phyloP scores from a whole-genome alignment of 2,329 filamentous ascomycete genomes.

The Trichophaea hybrida region DNA sequence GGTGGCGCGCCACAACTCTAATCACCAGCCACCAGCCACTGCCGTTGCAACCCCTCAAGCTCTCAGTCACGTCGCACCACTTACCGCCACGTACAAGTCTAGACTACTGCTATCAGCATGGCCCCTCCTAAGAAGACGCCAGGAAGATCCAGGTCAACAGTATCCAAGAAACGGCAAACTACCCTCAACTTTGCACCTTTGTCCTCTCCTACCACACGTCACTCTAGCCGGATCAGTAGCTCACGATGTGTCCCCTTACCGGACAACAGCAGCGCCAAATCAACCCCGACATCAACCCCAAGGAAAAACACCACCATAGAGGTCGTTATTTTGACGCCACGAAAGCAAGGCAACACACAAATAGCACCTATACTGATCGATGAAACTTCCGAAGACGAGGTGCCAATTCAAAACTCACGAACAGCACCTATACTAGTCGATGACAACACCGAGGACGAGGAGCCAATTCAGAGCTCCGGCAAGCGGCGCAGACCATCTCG shows the following conservation, averaged over 20 bases:
- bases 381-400: background rate
- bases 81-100: too few species aligned
- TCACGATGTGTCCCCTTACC: background rate
- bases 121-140: background rate
- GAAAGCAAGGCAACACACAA: background rate
- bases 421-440: background rate
- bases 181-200: background rate
- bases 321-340: background rate
- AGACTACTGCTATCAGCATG: too few species aligned
- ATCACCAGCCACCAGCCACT: too few species aligned
- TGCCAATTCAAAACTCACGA: background rate
- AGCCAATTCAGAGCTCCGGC: background rate
- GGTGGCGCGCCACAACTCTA: too few species aligned
- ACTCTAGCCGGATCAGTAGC: background rate
- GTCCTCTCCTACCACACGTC: background rate
- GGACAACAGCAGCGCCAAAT: background rate
- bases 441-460: background rate
- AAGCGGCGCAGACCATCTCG: background rate
- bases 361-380: too few species aligned
- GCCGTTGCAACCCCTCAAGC: too few species aligned
- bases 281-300: background rate
- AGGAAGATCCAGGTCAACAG: background rate
- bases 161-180: slow-evolving; percentile 2
- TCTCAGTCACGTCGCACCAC: too few species aligned
- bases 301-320: slow-evolving; percentile 1